Conservation (phyloP, 352 stramenopile genomes). For the Elongisporangium undulatum region DNA sequence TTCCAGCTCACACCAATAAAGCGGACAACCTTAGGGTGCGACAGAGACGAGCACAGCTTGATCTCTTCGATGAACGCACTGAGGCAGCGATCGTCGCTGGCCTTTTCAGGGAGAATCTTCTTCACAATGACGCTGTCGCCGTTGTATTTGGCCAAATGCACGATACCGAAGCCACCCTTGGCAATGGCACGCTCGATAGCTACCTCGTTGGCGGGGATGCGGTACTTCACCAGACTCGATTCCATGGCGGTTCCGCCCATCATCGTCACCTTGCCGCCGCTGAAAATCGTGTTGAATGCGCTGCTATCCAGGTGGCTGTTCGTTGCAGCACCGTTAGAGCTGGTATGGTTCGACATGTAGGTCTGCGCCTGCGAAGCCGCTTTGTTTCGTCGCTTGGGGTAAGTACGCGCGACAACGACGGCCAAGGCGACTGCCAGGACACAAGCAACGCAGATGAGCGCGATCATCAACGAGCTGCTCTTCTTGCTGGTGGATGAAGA, state of each 20-base stretch:
- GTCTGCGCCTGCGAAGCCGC: conserved; percentile 13
- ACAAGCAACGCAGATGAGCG: conserved; percentile 45
- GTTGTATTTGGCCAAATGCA: conserved; percentile 66
- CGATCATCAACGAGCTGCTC: conserved; percentile 46
- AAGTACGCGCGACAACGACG: conserved; percentile 41
- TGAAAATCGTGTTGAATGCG: conserved; percentile 58
- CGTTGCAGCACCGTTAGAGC: conserved; percentile 13
- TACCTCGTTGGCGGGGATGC: conserved; percentile 62
- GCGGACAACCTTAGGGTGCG: conserved; percentile 73
- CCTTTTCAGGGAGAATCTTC: conserved; percentile 81
- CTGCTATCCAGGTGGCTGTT: conserved; percentile 17
- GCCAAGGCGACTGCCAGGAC: conserved; percentile 51
- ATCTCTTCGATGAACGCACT: conserved; percentile 80
- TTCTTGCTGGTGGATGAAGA: conserved; percentile 20
- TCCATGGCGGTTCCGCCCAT: conserved; percentile 53
- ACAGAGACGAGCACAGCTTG: conserved; percentile 74
- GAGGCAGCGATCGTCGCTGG: conserved; percentile 64
- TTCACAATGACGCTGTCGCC: conserved; percentile 66
- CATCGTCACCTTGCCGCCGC: conserved; percentile 40
- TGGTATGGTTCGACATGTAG: neutral
- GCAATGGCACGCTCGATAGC: conserved; percentile 57
- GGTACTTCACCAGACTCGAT: conserved; percentile 67
- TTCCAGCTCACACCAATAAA: conserved; percentile 85
- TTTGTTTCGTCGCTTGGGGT: conserved; percentile 27
- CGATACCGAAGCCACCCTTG: conserved; percentile 70